These are phyloP conservation scores for Bryopsis sp. DNA, from an alignment of 139 green algal species.

Conservation along the genomic window DNA sequence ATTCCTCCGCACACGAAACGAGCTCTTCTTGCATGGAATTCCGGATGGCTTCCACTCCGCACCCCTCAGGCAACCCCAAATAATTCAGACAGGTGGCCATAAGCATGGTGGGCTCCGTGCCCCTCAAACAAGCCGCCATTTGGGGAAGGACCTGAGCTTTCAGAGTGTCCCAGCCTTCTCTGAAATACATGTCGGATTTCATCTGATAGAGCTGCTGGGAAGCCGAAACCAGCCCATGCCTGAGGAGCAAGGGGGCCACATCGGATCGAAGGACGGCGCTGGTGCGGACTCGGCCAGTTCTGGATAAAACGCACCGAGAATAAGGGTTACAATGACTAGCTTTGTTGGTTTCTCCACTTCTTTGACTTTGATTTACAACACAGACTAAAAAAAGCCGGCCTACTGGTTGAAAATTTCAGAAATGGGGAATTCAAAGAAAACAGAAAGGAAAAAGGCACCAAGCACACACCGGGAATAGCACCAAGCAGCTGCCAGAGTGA, in stretches of 20 bases:
- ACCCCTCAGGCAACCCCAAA: not conserved
- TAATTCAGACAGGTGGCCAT: slow-evolving; percentile 11
- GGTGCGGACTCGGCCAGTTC: slow-evolving; percentile 4
- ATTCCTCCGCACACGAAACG: too few species aligned
- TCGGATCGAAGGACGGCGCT: slow-evolving; percentile 3
- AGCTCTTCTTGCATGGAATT: too few species aligned
- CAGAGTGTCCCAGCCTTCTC: slow-evolving; percentile 9
- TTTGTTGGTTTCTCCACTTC: too few species aligned
- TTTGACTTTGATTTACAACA: too few species aligned
- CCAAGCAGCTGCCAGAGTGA: slow-evolving; percentile 11
- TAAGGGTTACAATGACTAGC: too few species aligned
- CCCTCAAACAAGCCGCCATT: not conserved
- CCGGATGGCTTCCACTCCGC: too few species aligned
- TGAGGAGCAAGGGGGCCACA: slow-evolving; percentile 11
- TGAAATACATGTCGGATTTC: slow-evolving; percentile 15
- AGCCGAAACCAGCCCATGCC: not conserved
- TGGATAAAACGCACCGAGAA: too few species aligned
- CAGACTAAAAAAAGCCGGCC: too few species aligned
- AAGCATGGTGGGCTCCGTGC: not conserved
- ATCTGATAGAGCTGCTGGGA: slow-evolving; percentile 14
- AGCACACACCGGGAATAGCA: slow-evolving; percentile 10
- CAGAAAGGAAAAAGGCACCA: not conserved
- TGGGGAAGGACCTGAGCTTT: slow-evolving; percentile 5
- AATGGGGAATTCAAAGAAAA: not conserved
- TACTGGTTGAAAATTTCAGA: too few species aligned